Evolutionary conservation across 768 basidiomycete species (phyloP).

Genomic region (Lyophyllum atratum): DNA sequence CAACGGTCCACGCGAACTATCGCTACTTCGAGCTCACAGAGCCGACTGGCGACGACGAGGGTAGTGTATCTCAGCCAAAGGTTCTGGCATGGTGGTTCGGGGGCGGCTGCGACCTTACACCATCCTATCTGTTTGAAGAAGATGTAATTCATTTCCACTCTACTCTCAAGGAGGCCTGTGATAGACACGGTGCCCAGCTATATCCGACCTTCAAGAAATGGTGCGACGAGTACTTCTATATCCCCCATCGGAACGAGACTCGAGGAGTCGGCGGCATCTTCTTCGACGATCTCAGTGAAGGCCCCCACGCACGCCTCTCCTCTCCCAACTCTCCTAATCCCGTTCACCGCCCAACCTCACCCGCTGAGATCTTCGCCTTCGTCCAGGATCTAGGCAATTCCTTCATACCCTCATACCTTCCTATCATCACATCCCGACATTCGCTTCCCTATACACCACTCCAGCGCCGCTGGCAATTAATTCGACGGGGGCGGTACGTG

Average conservation of each 20-base stretch:
- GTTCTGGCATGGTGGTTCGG: slow-evolving; percentile 98
- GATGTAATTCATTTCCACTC: slow-evolving; percentile 88
- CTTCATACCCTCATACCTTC: slow-evolving; percentile 89
- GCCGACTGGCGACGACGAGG: slow-evolving; percentile 25
- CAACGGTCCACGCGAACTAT: slow-evolving; percentile 95
- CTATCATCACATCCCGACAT: slow-evolving; percentile 70
- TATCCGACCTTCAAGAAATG: slow-evolving; percentile 87
- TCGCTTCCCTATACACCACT: slow-evolving; percentile 58
- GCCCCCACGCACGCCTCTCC: slow-evolving; percentile 64
- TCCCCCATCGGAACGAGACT: slow-evolving; percentile 82
- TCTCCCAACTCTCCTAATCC: slow-evolving; percentile 29
- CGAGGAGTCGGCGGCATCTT: slow-evolving; percentile 95
- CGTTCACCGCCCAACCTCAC: slow-evolving; percentile 49
- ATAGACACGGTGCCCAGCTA: slow-evolving; percentile 64
- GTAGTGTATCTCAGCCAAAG: slow-evolving; percentile 42
- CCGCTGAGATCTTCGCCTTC: slow-evolving; percentile 77
- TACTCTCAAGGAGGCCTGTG: slow-evolving; percentile 76
- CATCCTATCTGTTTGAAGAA: slow-evolving; percentile 86
- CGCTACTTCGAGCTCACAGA: slow-evolving; percentile 95
- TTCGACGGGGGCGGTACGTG: slow-evolving; percentile 90
- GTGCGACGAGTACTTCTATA: slow-evolving; percentile 98
- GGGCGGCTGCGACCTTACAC: slow-evolving; percentile 93
- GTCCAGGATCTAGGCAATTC: slow-evolving; percentile 72
- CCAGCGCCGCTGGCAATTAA: slow-evolving; percentile 88
- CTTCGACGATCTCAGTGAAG: slow-evolving; percentile 87